Evolutionary conservation across 2,329 filamentous ascomycete genomes (phyloP).

Genomic region (Microsporum audouinii): DNA sequence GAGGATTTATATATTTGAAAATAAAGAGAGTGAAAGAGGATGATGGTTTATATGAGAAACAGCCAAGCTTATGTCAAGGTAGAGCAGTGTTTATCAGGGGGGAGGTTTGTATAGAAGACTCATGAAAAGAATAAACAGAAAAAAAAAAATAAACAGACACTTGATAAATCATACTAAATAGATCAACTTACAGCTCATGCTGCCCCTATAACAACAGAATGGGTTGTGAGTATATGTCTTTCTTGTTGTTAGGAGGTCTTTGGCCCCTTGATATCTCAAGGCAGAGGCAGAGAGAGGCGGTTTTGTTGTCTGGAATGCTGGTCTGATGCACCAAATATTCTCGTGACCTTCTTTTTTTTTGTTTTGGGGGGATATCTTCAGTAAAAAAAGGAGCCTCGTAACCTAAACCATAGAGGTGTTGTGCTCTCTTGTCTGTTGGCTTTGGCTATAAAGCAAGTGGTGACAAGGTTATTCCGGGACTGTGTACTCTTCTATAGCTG

Average conservation of each 20-base stretch:
- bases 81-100: neutral
- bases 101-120: neutral
- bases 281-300: slow-evolving; percentile 6
- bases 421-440: neutral
- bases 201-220: slow-evolving; percentile 37
- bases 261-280: neutral
- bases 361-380: neutral
- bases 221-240: slow-evolving; percentile 34
- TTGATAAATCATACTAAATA: neutral
- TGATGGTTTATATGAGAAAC: slow-evolving; percentile 6
- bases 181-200: slow-evolving; percentile 44
- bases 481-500: neutral
- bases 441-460: neutral
- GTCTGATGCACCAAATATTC: neutral
- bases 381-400: neutral
- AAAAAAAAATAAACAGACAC: neutral
- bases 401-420: neutral
- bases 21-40: neutral
- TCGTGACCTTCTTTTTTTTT: neutral
- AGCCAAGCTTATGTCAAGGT: slow-evolving; percentile 5
- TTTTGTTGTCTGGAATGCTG: slow-evolving; percentile 29
- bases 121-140: neutral
- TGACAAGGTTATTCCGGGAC: neutral
- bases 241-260: neutral
- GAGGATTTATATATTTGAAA: neutral